Percentiles rank a stretch among this genome's conserved stretches.
Evolutionary conservation across 164 flowering plant species (phyloP).

Genomic region (Vitis rupestris): DNA sequence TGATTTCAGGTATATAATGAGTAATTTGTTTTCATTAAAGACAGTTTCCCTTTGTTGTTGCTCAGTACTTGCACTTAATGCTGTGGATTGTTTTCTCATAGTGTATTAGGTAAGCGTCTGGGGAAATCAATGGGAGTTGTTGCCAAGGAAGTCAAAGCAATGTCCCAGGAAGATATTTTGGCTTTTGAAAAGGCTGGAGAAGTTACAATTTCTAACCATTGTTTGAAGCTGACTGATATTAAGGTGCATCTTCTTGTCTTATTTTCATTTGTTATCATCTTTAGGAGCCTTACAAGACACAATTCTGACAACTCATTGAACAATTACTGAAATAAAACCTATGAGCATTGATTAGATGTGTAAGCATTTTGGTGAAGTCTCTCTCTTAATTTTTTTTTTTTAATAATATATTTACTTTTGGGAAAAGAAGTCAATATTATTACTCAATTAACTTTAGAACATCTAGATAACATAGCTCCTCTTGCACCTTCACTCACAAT

Average conservation of each 20-base stretch:
- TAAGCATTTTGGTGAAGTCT: too few relatives aligned
- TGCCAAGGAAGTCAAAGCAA: constrained; percentile 78
- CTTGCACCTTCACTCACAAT: too few relatives aligned
- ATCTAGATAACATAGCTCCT: too few relatives aligned
- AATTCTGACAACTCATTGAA: too few relatives aligned
- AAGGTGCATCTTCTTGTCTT: constrained; percentile 43
- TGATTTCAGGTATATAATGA: constrained; percentile 68
- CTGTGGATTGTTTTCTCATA: constrained; percentile 19
- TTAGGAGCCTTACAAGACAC: background rate
- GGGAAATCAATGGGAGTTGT: constrained; percentile 91
- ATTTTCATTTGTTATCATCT: background rate
- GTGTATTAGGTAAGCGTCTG: constrained; percentile 80
- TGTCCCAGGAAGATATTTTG: constrained; percentile 82
- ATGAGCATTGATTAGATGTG: too few relatives aligned
- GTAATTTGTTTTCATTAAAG: background rate
- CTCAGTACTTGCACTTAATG: background rate
- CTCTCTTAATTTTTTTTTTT: too few relatives aligned
- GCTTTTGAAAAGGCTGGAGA: constrained; percentile 76
- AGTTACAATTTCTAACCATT: constrained; percentile 61
- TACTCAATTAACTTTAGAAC: too few relatives aligned
- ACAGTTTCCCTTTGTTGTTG: constrained; percentile 5
- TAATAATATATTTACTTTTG: too few relatives aligned
- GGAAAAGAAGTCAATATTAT: too few relatives aligned
- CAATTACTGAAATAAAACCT: too few relatives aligned
- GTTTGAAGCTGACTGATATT: constrained; percentile 65